A percentile compares a stretch with the other conserved stretches of the same genome.
Conservation (phyloP, 208 protist genomes). For the Naegleria fowleri region DNA sequence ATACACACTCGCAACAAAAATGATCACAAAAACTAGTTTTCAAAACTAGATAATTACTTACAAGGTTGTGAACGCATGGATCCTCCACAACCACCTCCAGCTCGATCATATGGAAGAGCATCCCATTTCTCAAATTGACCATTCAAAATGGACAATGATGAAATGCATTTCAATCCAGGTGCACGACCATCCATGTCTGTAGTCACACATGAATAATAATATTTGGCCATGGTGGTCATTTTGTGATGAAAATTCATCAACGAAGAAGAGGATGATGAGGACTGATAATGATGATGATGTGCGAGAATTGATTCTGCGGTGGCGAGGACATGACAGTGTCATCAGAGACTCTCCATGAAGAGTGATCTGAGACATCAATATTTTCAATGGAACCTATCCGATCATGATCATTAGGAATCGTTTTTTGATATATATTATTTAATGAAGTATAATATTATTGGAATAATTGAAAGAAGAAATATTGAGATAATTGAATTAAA, state of each 20-base stretch:
- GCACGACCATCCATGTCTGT: background rate
- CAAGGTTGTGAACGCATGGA: background rate
- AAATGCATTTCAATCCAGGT: background rate
- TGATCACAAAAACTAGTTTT: too few relatives aligned
- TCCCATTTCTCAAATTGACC: background rate
- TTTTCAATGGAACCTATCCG: background rate
- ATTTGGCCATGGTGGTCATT: background rate
- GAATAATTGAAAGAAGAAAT: too few relatives aligned
- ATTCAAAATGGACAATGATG: background rate
- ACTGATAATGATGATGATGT: too few relatives aligned
- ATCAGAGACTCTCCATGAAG: background rate
- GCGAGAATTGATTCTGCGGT: background rate
- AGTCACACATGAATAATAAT: background rate
- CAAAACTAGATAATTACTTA: too few relatives aligned
- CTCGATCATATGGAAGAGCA: background rate
- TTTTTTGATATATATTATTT: too few relatives aligned
- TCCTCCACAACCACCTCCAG: slow-evolving; percentile 22
- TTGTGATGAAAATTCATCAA: background rate
- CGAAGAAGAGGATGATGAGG: background rate
- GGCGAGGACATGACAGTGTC: slow-evolving; percentile 15
- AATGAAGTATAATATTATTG: too few relatives aligned
- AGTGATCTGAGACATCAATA: background rate
- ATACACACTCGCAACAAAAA: too few relatives aligned
- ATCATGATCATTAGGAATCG: too few relatives aligned
- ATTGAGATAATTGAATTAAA: too few relatives aligned